Evolutionary conservation across 2,329 filamentous ascomycete species (phyloP), one percentile per base, ranked within the genome.

Genomic region (Fusarium proliferatum): DNA sequence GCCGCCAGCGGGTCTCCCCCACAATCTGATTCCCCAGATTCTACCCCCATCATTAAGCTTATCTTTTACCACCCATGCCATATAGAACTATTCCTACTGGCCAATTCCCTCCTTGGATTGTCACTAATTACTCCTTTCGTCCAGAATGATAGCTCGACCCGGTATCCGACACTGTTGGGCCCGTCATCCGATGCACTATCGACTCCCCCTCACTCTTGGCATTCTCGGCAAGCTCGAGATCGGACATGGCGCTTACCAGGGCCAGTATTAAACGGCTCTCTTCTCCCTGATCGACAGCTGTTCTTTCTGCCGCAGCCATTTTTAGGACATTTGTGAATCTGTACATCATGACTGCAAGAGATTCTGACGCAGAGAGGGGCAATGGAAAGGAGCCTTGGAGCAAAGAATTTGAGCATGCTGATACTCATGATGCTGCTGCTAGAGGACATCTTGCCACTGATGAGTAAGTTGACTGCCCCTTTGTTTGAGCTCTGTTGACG

Each of bases 181-280:
- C 66, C 56, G 56, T 45, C 45, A 63, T 21, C 64, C 66, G 66
- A 68, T 59, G 26, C 28, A 45, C 49, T 23, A 68, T 64, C n/a
- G 2, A 36, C 42, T 59, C 64, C 64, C 66, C 66, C 66, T 56
- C 64, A 55, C 33, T 68, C 66, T 68, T 64, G 66, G 66, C 66
- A 69, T 21, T 38, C n/a, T 45, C 42, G 64, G 46, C 30, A 34
- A 17, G 16, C 6, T 9, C 36, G 5, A 26, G 48, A 42, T 63
- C 39, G 48, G 66, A 30, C 17, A 17, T n/a, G 19, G 26, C 2
- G 23, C 3, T 17, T n/a, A n/a, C n/a, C 19, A 41, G 23, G 21
- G 21, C 28, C 23, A 19, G 38, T 45, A 41, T 69, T 56, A 68
- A 63, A 56, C 36, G 15, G 45, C 30, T 12, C 16, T 17, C 42